These are phyloP conservation scores for Chenopodium formosanum DNA, from an alignment of 148 eudicot genomes.

Conservation along the genomic window DNA sequence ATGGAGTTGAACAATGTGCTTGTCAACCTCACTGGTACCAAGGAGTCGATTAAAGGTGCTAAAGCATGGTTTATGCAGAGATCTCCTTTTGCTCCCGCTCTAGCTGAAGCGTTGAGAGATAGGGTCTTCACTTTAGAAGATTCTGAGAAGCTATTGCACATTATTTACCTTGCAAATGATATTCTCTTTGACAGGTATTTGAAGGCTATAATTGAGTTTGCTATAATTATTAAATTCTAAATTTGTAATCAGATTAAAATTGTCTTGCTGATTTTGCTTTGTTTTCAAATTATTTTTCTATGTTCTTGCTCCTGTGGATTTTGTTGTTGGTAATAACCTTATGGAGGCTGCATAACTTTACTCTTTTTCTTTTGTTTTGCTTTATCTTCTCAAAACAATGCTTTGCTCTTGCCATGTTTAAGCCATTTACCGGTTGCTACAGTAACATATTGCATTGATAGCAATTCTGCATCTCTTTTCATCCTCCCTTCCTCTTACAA, in stretches of 20 bases:
- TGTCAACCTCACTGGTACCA: constrained; percentile 76
- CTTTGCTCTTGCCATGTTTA: neutral
- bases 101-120: constrained; percentile 91
- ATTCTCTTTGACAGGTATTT: constrained; percentile 90
- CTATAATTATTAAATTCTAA: neutral
- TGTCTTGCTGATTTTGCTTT: too few species aligned
- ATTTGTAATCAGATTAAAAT: neutral
- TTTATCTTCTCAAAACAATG: neutral
- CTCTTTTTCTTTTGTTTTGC: neutral
- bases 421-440: neutral
- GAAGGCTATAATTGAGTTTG: neutral
- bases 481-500: neutral
- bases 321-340: neutral
- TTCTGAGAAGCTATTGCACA: constrained; percentile 87
- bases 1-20: constrained; percentile 90
- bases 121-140: constrained; percentile 69
- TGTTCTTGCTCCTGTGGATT: neutral
- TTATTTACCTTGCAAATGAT: constrained; percentile 92
- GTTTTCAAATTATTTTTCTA: neutral
- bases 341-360: neutral
- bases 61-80: constrained; percentile 99
- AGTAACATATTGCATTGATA: neutral
- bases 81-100: constrained; percentile 77
- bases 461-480: neutral
- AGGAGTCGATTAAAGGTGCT: constrained; percentile 95